These are phyloP conservation scores for Camellia oleifera DNA, from an alignment of 179 eudicot genomes.

Conservation along the genomic window DNA sequence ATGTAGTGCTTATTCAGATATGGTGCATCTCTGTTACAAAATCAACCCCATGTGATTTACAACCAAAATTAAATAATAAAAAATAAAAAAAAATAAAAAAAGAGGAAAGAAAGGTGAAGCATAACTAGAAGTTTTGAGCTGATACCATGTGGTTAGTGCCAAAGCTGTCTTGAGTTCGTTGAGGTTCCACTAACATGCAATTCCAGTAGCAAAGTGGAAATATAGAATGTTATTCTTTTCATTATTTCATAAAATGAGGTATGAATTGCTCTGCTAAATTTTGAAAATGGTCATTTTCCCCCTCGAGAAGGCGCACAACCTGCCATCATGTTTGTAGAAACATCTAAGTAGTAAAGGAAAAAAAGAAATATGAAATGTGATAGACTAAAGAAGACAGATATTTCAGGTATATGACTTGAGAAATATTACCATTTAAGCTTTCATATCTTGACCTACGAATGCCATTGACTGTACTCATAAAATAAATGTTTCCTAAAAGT, in stretches of 20 bases:
- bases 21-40: not conserved
- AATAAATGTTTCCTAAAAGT: not conserved
- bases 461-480: not conserved
- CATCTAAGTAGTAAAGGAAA: not conserved
- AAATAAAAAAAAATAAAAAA: too few relatives aligned
- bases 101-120: not conserved
- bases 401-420: not conserved
- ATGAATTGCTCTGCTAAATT: conserved; percentile 35
- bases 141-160: not conserved
- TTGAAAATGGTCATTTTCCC: conserved; percentile 31
- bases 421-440: not conserved
- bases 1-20: not conserved
- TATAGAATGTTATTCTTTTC: not conserved
- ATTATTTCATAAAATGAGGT: conserved; percentile 30
- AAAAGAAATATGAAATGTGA: not conserved
- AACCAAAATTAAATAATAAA: too few relatives aligned
- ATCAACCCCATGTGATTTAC: not conserved
- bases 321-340: conserved; percentile 15
- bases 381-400: not conserved
- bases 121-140: not conserved
- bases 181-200: not conserved
- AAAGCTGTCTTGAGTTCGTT: not conserved
- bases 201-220: not conserved
- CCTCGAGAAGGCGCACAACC: conserved; percentile 47
- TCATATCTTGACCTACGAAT: not conserved